A percentile compares a stretch with the other conserved stretches of the same genome.
Conservation (phyloP, 345 rosid genomes). For the Aurinia saxatilis region DNA sequence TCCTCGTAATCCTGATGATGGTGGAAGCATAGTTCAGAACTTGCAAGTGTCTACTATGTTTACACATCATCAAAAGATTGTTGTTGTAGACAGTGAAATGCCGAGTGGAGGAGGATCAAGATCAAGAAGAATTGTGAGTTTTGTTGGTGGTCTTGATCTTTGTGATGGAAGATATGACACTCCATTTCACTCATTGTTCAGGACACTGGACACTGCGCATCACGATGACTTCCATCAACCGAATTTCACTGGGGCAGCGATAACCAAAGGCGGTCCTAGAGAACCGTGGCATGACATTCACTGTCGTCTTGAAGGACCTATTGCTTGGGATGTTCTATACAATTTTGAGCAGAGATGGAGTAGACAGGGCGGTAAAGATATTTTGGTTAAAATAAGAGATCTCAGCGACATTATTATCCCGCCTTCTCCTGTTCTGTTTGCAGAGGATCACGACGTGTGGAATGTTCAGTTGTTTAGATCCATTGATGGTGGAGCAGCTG, state of each 20-base stretch:
- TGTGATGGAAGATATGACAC: slow-evolving; percentile 97
- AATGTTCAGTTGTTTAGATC: slow-evolving; percentile 92
- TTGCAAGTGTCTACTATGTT: slow-evolving; percentile 88
- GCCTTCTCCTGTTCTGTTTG: slow-evolving; percentile 75
- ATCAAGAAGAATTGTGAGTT: slow-evolving; percentile 82
- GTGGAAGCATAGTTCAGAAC: slow-evolving; percentile 90
- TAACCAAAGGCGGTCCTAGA: slow-evolving; percentile 95
- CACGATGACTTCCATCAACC: slow-evolving; percentile 99
- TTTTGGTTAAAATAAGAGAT: slow-evolving; percentile 77
- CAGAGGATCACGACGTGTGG: slow-evolving; percentile 86
- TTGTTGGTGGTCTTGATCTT: slow-evolving; percentile 94
- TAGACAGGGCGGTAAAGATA: slow-evolving; percentile 85
- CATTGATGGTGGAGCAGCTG: slow-evolving; percentile 97
- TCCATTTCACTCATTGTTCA: slow-evolving; percentile 88
- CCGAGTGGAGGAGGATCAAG: slow-evolving; percentile 51
- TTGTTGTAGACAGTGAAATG: slow-evolving; percentile 76
- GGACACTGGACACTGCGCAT: slow-evolving; percentile 90
- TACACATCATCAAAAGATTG: slow-evolving; percentile 98
- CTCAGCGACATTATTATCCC: slow-evolving; percentile 65
- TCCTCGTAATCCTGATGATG: slow-evolving; percentile 96
- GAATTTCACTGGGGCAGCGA: slow-evolving; percentile 68
- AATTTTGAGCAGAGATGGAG: slow-evolving; percentile 98
- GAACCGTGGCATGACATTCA: slow-evolving; percentile 99
- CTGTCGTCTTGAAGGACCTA: slow-evolving; percentile 90
- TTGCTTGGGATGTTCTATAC: slow-evolving; percentile 95